These are phyloP conservation scores for Paecilomyces dactylethromorphus DNA, from an alignment of 2,329 filamentous ascomycete species.

Conservation along the genomic window DNA sequence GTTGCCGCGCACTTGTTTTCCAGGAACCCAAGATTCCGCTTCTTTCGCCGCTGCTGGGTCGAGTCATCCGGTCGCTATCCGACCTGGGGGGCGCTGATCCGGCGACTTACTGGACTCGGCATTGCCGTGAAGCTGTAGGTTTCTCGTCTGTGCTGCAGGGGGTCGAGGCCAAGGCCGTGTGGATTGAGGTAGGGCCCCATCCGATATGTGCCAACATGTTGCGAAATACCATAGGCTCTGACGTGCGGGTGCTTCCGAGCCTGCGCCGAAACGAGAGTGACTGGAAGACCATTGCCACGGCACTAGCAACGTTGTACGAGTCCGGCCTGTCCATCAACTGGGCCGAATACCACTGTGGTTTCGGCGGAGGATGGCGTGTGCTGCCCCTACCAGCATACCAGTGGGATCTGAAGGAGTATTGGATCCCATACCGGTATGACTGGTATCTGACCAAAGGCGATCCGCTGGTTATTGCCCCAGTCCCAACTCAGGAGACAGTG, in stretches of 20 bases:
- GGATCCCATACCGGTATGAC: conserved; percentile 9
- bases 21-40: neutral
- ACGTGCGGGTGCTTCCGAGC: too few relatives aligned
- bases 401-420: conserved; percentile 10
- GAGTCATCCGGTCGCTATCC: too few relatives aligned
- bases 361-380: conserved; percentile 19
- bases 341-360: conserved; percentile 60
- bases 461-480: too few relatives aligned
- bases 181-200: too few relatives aligned
- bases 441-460: conserved; percentile 3
- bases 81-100: too few relatives aligned
- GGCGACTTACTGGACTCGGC: too few relatives aligned
- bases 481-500: too few relatives aligned
- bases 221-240: too few relatives aligned
- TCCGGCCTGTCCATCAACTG: conserved; percentile 60
- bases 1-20: neutral
- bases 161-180: too few relatives aligned
- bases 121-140: too few relatives aligned
- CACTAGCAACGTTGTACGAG: conserved; percentile 54
- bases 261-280: conserved; percentile 46
- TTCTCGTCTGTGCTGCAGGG: too few relatives aligned
- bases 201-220: too few relatives aligned
- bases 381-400: conserved; percentile 4
- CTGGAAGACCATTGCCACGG: conserved; percentile 59
- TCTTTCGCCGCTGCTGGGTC: neutral